Percentiles rank a stretch among this genome's conserved stretches.
phyloP scores from a whole-genome alignment of 2,329 filamentous ascomycete genomes.

The Epichloe uncinata region DNA sequence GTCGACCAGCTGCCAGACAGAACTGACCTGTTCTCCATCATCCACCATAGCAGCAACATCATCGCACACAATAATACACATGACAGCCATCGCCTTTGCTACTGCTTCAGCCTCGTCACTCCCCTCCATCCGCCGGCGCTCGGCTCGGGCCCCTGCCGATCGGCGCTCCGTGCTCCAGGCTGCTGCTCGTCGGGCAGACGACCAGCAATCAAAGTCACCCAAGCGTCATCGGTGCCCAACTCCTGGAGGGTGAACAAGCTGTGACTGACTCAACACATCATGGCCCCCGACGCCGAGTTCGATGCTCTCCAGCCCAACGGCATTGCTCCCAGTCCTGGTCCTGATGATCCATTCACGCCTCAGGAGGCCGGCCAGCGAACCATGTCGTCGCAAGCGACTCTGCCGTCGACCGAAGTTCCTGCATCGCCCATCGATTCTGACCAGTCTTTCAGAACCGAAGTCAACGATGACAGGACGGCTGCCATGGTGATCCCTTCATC shows the following conservation, averaged over 20 bases:
- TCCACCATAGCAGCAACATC: too few species aligned
- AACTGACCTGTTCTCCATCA: too few species aligned
- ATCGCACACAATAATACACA: too few species aligned
- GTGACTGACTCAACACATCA: conserved; percentile 9
- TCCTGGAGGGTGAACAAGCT: neutral
- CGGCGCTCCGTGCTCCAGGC: neutral
- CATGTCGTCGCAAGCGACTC: conserved; percentile 35
- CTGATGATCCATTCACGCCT: conserved; percentile 17
- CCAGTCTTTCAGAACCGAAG: conserved; percentile 36
- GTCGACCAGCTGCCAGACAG: too few species aligned
- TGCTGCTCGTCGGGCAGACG: neutral
- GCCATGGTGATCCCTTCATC: conserved; percentile 43
- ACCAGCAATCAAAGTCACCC: neutral
- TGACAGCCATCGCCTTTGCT: too few species aligned
- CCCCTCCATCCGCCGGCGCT: neutral
- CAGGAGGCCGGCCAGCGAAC: conserved; percentile 16
- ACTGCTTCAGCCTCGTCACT: neutral
- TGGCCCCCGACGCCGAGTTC: conserved; percentile 24
- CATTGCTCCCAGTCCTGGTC: conserved; percentile 20
- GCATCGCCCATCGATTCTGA: conserved; percentile 37
- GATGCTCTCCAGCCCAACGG: conserved; percentile 20
- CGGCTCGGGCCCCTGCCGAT: neutral
- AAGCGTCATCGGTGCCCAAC: neutral
- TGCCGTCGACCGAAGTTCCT: conserved; percentile 44
- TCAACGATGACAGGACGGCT: conserved; percentile 31